Conservation (phyloP, 768 basidiomycete genomes). For the Dictyophora rubrovolvata region DNA sequence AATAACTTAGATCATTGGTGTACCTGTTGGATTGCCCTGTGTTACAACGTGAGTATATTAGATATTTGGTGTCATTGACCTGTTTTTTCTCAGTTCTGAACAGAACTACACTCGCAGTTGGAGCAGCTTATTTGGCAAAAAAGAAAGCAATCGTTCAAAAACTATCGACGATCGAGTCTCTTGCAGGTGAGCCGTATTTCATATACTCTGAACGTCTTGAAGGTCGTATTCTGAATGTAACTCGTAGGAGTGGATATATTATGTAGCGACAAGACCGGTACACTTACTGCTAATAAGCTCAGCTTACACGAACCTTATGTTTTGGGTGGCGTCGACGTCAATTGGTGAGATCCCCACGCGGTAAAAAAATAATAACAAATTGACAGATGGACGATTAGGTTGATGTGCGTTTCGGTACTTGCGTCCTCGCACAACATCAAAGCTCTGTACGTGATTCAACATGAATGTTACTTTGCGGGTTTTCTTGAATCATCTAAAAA, state of each 20-base stretch:
- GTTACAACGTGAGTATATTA: slow-evolving; percentile 24
- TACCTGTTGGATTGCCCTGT: slow-evolving; percentile 38
- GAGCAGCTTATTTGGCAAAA: slow-evolving; percentile 33
- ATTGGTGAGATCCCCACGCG: slow-evolving; percentile 14
- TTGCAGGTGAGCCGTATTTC: slow-evolving; percentile 20
- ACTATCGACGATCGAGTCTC: slow-evolving; percentile 38
- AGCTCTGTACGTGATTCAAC: slow-evolving; percentile 15
- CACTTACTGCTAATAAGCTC: slow-evolving; percentile 39
- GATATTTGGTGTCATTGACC: too few species aligned
- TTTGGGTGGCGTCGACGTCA: slow-evolving; percentile 20
- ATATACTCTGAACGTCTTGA: neutral
- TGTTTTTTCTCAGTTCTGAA: too few species aligned
- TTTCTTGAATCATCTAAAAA: neutral
- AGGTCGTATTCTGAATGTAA: neutral
- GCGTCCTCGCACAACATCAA: slow-evolving; percentile 39
- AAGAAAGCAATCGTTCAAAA: slow-evolving; percentile 40
- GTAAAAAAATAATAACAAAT: too few species aligned
- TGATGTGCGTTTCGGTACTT: slow-evolving; percentile 33
- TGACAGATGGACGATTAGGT: neutral
- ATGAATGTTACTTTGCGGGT: too few species aligned
- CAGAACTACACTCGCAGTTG: slow-evolving; percentile 32
- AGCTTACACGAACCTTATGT: slow-evolving; percentile 30
- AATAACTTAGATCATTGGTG: slow-evolving; percentile 29
- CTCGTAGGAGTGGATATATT: slow-evolving; percentile 33
- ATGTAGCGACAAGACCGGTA: slow-evolving; percentile 36